Evolutionary conservation across 2,329 filamentous ascomycete genomes (phyloP).

Genomic region (Chlorencoelia australis): DNA sequence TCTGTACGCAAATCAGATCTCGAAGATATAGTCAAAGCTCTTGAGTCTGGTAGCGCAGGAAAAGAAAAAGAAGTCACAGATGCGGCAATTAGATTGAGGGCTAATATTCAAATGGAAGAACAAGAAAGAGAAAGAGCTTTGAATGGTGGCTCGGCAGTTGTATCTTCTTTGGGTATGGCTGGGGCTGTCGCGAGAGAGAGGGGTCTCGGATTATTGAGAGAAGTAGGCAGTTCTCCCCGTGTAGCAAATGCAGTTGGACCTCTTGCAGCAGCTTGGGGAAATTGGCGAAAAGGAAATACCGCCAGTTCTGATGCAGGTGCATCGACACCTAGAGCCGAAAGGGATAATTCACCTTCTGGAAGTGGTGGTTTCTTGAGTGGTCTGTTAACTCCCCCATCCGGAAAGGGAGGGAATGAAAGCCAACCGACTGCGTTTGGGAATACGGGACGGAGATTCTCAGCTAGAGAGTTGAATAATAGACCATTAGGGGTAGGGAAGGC

Average conservation of each 20-base stretch:
- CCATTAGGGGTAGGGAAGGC: conserved; percentile 4
- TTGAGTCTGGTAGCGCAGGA: conserved; percentile 68
- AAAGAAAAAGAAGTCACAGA: conserved; percentile 73
- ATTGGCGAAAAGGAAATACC: conserved; percentile 53
- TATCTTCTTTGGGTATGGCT: conserved; percentile 66
- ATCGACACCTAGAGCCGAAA: conserved; percentile 14
- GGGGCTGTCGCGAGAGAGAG: conserved; percentile 46
- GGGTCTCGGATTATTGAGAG: too few relatives aligned
- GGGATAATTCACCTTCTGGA: conserved; percentile 24
- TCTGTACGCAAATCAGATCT: conserved; percentile 85
- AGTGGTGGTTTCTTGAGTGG: conserved; percentile 58
- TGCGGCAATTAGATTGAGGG: conserved; percentile 82
- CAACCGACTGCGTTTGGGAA: conserved; percentile 48
- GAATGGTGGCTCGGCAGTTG: conserved; percentile 56
- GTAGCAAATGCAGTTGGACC: conserved; percentile 73
- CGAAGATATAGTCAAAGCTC: conserved; percentile 76
- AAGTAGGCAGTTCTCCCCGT: conserved; percentile 62
- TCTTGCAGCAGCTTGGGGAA: conserved; percentile 86
- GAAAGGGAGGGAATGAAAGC: conserved; percentile 40
- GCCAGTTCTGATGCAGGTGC: too few relatives aligned
- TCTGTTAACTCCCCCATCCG: conserved; percentile 76
- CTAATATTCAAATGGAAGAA: conserved; percentile 96
- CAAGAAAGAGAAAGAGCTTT: conserved; percentile 84
- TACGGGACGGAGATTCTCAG: conserved; percentile 48
- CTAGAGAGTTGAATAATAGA: conserved; percentile 35